Percentiles rank a stretch among this genome's conserved stretches.
Conservation (phyloP, 1,139 yeast species). For the Taphrina wiesneri region DNA sequence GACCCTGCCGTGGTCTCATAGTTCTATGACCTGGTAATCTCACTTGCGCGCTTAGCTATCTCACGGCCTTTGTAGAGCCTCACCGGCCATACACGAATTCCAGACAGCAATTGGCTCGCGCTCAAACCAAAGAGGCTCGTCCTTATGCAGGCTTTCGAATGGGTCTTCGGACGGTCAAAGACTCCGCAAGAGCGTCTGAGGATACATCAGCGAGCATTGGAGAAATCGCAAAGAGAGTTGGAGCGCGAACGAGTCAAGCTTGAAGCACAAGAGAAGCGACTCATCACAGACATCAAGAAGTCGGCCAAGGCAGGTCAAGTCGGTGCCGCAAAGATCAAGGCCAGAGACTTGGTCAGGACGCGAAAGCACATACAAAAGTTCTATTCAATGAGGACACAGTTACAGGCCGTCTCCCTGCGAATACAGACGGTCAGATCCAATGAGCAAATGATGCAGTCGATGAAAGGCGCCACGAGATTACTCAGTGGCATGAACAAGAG, state of each 20-base stretch:
- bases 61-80: too few relatives aligned
- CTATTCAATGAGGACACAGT: constrained; percentile 89
- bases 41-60: too few relatives aligned
- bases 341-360: constrained; percentile 89
- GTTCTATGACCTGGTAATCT: too few relatives aligned
- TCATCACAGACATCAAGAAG: constrained; percentile 80
- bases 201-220: constrained; percentile 85
- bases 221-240: constrained; percentile 88
- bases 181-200: constrained; percentile 95
- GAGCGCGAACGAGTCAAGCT: constrained; percentile 82
- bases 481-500: constrained; percentile 82
- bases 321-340: constrained; percentile 88
- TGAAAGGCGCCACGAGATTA: constrained; percentile 88
- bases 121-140: not conserved
- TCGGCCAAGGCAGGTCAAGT: constrained; percentile 88
- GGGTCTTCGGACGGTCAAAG: constrained; percentile 92
- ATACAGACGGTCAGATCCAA: constrained; percentile 86
- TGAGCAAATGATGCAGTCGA: constrained; percentile 92
- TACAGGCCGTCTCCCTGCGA: constrained; percentile 88
- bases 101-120: too few relatives aligned
- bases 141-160: constrained; percentile 68
- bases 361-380: constrained; percentile 73
- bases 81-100: too few relatives aligned
- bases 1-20: too few relatives aligned
- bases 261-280: constrained; percentile 87